Conservation (phyloP, 2,329 filamentous ascomycete species). For the Fusarium protoensiforme region DNA sequence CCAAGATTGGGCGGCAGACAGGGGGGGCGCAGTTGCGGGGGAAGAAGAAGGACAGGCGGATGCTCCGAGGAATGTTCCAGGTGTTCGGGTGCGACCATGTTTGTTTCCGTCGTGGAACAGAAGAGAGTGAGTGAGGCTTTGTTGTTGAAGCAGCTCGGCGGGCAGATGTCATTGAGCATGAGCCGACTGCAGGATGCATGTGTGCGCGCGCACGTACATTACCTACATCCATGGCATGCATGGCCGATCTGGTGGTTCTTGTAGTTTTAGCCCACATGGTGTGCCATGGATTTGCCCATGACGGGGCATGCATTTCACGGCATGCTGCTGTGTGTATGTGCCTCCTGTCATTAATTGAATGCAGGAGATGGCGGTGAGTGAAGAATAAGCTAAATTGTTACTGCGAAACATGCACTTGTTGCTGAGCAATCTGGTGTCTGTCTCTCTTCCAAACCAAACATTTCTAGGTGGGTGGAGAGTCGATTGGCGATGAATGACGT, state of each 20-base stretch:
- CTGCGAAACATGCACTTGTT: neutral
- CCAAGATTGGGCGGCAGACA: neutral
- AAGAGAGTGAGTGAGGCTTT: neutral
- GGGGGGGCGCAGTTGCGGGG: neutral
- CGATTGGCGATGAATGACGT: slow-evolving; percentile 18
- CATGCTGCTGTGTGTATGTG: neutral
- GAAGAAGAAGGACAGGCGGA: neutral
- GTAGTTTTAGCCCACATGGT: neutral
- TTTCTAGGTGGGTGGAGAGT: neutral
- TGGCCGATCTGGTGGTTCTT: slow-evolving; percentile 30
- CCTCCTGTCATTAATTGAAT: neutral
- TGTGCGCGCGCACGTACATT: neutral
- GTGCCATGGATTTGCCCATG: neutral
- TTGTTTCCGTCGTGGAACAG: neutral
- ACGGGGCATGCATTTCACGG: neutral
- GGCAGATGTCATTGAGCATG: slow-evolving; percentile 4
- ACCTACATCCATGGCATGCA: slow-evolving; percentile 23
- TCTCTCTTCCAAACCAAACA: neutral
- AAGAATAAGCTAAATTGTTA: neutral
- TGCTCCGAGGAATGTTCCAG: neutral
- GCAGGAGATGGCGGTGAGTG: neutral
- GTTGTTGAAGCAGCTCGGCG: neutral
- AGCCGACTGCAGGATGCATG: neutral
- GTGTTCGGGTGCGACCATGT: neutral
- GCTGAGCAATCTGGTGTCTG: neutral